Percentiles rank a stretch among this genome's conserved stretches.
These are phyloP conservation scores for Fusarium nurragi DNA, from an alignment of 2,329 filamentous ascomycete species.

Conservation along the genomic window DNA sequence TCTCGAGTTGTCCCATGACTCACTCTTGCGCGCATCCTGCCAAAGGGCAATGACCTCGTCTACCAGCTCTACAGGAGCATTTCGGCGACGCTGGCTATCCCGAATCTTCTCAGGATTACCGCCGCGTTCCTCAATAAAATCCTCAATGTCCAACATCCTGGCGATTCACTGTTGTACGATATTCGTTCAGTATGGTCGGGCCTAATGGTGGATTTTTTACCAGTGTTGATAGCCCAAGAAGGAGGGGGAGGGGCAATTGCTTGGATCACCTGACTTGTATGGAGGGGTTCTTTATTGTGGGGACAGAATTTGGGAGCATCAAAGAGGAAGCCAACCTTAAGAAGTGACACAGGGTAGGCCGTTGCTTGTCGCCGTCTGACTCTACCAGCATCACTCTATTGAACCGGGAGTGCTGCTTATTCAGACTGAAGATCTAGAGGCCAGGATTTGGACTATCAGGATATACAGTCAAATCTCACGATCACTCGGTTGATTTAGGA, in stretches of 20 bases:
- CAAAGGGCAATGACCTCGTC: slow-evolving; percentile 91
- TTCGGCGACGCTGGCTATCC: slow-evolving; percentile 86
- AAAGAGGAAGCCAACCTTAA: background rate
- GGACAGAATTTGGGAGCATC: background rate
- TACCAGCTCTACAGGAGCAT: slow-evolving; percentile 82
- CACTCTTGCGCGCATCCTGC: slow-evolving; percentile 81
- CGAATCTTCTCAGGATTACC: slow-evolving; percentile 92
- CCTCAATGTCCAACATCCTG: slow-evolving; percentile 77
- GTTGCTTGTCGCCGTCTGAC: background rate
- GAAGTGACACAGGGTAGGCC: background rate
- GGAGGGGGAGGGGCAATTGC: slow-evolving; percentile 44
- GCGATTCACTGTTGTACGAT: slow-evolving; percentile 32
- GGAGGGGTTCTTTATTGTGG: slow-evolving; percentile 26
- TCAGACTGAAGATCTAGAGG: too few species aligned
- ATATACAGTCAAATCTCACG: too few species aligned
- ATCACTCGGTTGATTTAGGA: too few species aligned
- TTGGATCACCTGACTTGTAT: slow-evolving; percentile 39
- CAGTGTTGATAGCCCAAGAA: slow-evolving; percentile 36
- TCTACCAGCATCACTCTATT: background rate
- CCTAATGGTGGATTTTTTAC: slow-evolving; percentile 39
- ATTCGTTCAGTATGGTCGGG: slow-evolving; percentile 23
- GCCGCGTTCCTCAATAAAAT: slow-evolving; percentile 86
- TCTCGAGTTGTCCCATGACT: slow-evolving; percentile 33
- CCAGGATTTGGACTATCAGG: too few species aligned
- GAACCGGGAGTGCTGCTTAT: too few species aligned